Percentiles rank a stretch among this genome's conserved stretches.
Evolutionary conservation across 345 rosid species (phyloP).

Genomic region (Camelina neglecta): DNA sequence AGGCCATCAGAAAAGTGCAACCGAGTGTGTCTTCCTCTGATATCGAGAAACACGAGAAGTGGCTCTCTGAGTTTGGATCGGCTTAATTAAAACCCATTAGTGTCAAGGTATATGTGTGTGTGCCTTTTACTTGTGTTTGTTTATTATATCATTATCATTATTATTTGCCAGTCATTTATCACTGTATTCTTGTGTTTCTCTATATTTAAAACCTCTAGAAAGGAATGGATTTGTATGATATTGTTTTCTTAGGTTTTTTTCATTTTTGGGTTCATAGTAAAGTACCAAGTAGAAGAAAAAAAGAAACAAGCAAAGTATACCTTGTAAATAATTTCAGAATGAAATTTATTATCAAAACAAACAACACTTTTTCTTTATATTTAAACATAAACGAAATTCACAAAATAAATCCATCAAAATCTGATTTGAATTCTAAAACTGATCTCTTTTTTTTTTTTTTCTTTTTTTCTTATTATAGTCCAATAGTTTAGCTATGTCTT

Average conservation of each 20-base stretch:
- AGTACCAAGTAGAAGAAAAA: neutral
- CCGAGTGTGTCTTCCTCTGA: constrained; percentile 91
- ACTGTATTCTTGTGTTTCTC: constrained; percentile 12
- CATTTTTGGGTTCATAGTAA: neutral
- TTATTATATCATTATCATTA: constrained; percentile 25
- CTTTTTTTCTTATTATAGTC: neutral
- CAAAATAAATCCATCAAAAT: neutral
- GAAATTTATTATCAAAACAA: neutral
- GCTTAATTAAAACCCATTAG: constrained; percentile 51
- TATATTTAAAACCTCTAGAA: neutral
- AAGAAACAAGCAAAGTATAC: neutral
- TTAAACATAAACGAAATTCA: neutral
- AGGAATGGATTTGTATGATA: neutral
- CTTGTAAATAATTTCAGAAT: neutral
- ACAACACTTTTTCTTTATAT: too few relatives aligned
- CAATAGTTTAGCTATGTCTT: neutral
- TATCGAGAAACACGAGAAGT: constrained; percentile 96
- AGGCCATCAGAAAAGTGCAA: constrained; percentile 92
- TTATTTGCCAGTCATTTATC: constrained; percentile 19
- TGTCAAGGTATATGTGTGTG: neutral
- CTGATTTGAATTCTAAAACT: neutral
- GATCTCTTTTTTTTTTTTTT: neutral
- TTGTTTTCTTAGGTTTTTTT: neutral
- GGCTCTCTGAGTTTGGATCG: constrained; percentile 95
- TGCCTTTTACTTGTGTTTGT: constrained; percentile 15